phyloP scores from a whole-genome alignment of 345 rosid genomes.

The Clarkia xantiana region DNA sequence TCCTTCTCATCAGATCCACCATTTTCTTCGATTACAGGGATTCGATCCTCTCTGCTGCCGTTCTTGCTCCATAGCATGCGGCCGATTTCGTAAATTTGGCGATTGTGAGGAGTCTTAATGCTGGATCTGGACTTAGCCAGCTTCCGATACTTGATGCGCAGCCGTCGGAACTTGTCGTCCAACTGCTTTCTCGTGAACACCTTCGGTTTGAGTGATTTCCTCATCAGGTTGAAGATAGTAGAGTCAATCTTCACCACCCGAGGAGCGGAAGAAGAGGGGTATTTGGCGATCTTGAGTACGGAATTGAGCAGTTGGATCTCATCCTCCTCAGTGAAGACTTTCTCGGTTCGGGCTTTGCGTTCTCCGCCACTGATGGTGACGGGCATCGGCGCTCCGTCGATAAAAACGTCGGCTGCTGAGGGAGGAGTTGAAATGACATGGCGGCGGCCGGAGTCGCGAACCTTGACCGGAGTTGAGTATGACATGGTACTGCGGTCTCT shows the following conservation, averaged over 20 bases:
- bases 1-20: neutral
- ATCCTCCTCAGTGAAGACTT: slow-evolving; percentile 15
- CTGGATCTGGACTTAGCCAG: slow-evolving; percentile 16
- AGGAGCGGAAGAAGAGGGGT: neutral
- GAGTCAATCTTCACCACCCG: slow-evolving; percentile 3
- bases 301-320: slow-evolving; percentile 19
- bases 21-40: neutral
- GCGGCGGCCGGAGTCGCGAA: no score
- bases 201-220: slow-evolving; percentile 7
- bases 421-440: no score
- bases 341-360: neutral
- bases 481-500: no score
- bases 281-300: slow-evolving; percentile 4
- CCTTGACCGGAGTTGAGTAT: no score
- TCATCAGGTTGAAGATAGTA: slow-evolving; percentile 9
- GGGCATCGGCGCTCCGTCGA: neutral
- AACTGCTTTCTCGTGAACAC: slow-evolving; percentile 16
- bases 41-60: neutral
- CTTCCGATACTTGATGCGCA: slow-evolving; percentile 17
- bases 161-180: slow-evolving; percentile 17
- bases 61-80: slow-evolving; percentile 20
- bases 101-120: slow-evolving; percentile 19
- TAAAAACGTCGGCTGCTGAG: no score
- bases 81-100: slow-evolving; percentile 7
- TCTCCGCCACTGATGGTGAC: neutral